Evolutionary conservation across 1,284 basidiomycete genomes (phyloP).

Genomic region (Naganishia albida): DNA sequence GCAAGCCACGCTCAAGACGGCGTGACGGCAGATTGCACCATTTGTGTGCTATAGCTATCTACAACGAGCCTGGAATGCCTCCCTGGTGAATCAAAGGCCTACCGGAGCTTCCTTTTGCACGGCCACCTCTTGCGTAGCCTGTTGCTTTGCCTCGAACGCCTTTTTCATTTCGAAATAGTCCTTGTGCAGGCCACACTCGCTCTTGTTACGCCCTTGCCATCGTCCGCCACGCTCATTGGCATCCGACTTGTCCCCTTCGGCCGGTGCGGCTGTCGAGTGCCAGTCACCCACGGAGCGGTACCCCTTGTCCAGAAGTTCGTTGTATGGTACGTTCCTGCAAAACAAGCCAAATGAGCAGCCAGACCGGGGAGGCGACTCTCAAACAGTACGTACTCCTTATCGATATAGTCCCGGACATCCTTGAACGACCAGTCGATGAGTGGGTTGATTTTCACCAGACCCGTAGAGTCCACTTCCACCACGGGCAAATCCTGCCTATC

Average conservation of each 20-base stretch:
- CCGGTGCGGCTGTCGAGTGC: conserved; percentile 79
- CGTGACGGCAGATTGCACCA: no score
- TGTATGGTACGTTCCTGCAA: conserved; percentile 73
- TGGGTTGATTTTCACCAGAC: conserved; percentile 92
- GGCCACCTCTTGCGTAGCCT: conserved; percentile 20
- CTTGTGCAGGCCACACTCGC: conserved; percentile 91
- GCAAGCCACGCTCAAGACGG: no score
- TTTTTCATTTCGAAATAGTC: conserved; percentile 68
- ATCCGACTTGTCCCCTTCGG: conserved; percentile 59
- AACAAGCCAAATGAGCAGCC: background rate
- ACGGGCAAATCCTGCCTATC: conserved; percentile 80
- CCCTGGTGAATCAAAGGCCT: background rate
- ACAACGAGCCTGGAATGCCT: no score
- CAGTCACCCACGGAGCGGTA: conserved; percentile 96
- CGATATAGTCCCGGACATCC: conserved; percentile 83
- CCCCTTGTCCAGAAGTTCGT: conserved; percentile 83
- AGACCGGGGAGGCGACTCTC: background rate
- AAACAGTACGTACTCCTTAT: conserved; percentile 60
- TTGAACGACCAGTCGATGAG: conserved; percentile 86
- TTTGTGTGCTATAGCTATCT: no score
- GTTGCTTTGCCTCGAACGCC: conserved; percentile 48
- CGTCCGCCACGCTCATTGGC: conserved; percentile 79
- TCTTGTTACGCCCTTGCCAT: conserved; percentile 88
- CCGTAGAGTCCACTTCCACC: conserved; percentile 87
- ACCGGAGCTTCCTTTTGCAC: conserved; percentile 11